Conservation (phyloP, 1,284 basidiomycete genomes). For the Cryptococcus sp. region DNA sequence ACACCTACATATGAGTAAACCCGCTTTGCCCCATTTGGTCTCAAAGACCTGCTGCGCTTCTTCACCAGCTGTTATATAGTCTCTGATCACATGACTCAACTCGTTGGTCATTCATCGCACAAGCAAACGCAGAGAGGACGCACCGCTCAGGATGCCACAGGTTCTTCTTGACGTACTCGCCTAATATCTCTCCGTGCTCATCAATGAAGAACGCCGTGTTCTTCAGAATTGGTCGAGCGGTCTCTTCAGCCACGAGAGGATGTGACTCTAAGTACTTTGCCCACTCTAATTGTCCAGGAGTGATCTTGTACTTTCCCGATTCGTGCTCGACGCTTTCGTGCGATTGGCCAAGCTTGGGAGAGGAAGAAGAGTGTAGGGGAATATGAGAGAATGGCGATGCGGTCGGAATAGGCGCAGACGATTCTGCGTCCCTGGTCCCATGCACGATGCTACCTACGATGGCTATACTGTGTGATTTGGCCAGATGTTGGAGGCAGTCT, state of each 20-base stretch:
- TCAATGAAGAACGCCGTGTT: constrained; percentile 52
- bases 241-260: constrained; percentile 22
- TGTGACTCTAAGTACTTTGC: constrained; percentile 30
- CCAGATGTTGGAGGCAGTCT: constrained; percentile 31
- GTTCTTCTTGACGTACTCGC: constrained; percentile 49
- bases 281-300: constrained; percentile 30
- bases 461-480: constrained; percentile 28
- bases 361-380: constrained; percentile 1
- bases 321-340: not conserved
- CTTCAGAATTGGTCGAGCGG: constrained; percentile 21
- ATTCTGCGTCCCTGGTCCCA: constrained; percentile 18
- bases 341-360: not conserved
- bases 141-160: constrained; percentile 53
- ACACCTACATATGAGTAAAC: constrained; percentile 38
- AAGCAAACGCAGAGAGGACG: constrained; percentile 3
- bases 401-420: constrained; percentile 6
- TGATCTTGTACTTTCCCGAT: constrained; percentile 9
- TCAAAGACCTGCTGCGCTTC: constrained; percentile 30
- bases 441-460: constrained; percentile 48
- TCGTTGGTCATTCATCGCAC: not conserved
- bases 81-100: constrained; percentile 21
- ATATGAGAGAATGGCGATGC: constrained; percentile 38
- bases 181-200: constrained; percentile 30
- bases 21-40: constrained; percentile 41
- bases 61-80: constrained; percentile 35